Conservation (phyloP, 73 alveolate species). For the Durusdinium trenchii region DNA sequence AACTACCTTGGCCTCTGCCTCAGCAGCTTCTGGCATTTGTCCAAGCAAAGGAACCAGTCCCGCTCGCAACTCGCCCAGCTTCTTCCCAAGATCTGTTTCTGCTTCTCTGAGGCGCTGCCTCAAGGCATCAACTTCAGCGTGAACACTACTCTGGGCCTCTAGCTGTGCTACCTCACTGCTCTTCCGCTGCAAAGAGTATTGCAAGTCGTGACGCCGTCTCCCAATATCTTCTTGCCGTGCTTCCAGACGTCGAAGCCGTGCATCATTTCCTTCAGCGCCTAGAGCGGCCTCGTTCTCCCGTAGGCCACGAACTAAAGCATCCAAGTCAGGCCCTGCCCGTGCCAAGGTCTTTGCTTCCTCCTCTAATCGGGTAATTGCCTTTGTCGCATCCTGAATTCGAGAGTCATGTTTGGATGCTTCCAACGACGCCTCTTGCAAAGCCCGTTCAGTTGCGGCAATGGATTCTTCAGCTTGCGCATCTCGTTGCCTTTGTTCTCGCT, state of each 20-base stretch:
- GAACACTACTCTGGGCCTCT: constrained; percentile 91
- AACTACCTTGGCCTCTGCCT: constrained; percentile 78
- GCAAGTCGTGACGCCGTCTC: constrained; percentile 89
- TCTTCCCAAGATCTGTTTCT: constrained; percentile 78
- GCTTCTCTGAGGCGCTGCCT: constrained; percentile 73
- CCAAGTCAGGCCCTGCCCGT: constrained; percentile 83
- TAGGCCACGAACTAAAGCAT: constrained; percentile 76
- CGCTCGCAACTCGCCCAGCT: constrained; percentile 70
- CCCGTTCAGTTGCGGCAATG: constrained; percentile 79
- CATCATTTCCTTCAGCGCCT: constrained; percentile 81
- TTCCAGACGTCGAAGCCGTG: constrained; percentile 85
- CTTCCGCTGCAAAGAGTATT: constrained; percentile 65
- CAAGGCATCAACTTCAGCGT: constrained; percentile 68
- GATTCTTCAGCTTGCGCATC: constrained; percentile 79
- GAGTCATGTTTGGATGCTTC: constrained; percentile 90
- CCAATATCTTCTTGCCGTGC: constrained; percentile 93
- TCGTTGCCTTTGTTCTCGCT: constrained; percentile 92
- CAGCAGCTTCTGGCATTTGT: constrained; percentile 93
- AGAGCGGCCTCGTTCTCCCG: constrained; percentile 93
- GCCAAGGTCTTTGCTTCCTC: constrained; percentile 93
- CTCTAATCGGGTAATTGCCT: constrained; percentile 44
- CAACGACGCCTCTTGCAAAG: constrained; percentile 67
- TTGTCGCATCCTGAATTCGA: constrained; percentile 65
- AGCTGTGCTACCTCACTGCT: constrained; percentile 93
- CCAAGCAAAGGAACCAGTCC: constrained; percentile 88